A percentile compares a stretch with the other conserved stretches of the same genome.
phyloP scores from a whole-genome alignment of 495 filamentous ascomycete species.

The Penicillium longicatenatum region DNA sequence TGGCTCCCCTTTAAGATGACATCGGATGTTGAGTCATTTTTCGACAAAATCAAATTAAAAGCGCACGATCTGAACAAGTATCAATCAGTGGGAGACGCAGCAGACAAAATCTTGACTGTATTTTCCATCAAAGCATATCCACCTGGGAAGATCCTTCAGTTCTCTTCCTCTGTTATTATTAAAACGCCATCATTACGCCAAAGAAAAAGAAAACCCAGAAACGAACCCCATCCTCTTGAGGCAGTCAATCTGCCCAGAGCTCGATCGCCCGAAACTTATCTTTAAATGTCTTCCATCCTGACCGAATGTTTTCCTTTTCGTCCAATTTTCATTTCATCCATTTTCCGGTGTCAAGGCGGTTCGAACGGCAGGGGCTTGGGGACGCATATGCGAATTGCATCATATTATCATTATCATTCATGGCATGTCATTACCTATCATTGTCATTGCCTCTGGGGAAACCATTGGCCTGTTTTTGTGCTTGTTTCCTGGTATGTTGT shows the following conservation, averaged over 20 bases:
- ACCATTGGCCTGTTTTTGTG: conserved; percentile 1
- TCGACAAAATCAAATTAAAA: neutral
- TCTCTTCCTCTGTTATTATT: neutral
- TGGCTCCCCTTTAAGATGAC: neutral
- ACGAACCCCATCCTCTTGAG: neutral
- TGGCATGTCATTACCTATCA: conserved; percentile 7
- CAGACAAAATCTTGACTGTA: neutral
- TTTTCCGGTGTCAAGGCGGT: conserved; percentile 17
- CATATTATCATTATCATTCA: conserved; percentile 9
- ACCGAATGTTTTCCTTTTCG: neutral
- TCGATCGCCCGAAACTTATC: neutral
- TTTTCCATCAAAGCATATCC: neutral
- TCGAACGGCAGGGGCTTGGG: neutral
- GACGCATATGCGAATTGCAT: conserved; percentile 16
- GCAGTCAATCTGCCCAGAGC: neutral
- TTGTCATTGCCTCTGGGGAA: conserved; percentile 10
- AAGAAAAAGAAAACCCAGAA: neutral
- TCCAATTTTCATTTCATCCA: conserved; percentile 25
- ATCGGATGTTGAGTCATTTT: neutral
- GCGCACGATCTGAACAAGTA: neutral
- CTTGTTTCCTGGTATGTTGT: neutral
- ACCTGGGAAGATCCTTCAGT: neutral
- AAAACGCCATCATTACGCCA: neutral
- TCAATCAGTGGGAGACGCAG: neutral
- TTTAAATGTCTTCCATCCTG: neutral